Base-by-base conservation (phyloP, 202 grass and related monocot genomes). In the Elaeis oleifera region DNA sequence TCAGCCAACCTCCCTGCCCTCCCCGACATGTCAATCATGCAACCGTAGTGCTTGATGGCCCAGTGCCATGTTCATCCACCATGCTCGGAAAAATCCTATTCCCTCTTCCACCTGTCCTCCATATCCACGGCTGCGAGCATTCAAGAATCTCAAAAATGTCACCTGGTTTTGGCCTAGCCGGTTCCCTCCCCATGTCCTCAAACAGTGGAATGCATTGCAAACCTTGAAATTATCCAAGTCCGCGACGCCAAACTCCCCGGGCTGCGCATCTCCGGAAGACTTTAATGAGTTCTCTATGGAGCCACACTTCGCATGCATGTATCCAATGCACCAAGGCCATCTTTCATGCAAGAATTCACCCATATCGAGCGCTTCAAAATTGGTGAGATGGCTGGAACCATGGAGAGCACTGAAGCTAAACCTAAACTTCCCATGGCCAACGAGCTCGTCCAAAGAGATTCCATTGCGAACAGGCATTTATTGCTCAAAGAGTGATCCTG, bases 21-120 rank as follows among this genome's bases (percentile, higher is more conserved):
- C 23, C 88, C 84, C 73, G 88, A 58, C 67, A 88, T 73, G 65
- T 92, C 84, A 49, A 92, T 84, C 28, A 88, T 56, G 63, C 88
- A 92, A 20, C 88, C 84, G 49, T 84, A 88, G 80, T 92, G 88
- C 68, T 88, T 88, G 48, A 74, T 32, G 88, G 84, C 60, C 67
- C 70, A 16, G 88, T 70, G 54, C 59, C 68, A 53, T 84, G 79
- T 13, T 88, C 84, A 25, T 71, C 76, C 11, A 92, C 75, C 89
- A 92, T 92, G 75, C 51, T 76, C 60, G 50, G 79, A 65, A 92
- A 54, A 84, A 84, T 5, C 21, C 26, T 20, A 92, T 36, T 49
- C 89, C 88, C 76, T 84, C 67, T 48, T 92, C 78, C 49, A 88
- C 88, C 23, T 88, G 69, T 9, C 88, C 88, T 20, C 20, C 20